A percentile compares a stretch with the other conserved stretches of the same genome.
Evolutionary conservation across 2,329 filamentous ascomycete species (phyloP).

Genomic region (Pseudophaeomoniella oleicola): DNA sequence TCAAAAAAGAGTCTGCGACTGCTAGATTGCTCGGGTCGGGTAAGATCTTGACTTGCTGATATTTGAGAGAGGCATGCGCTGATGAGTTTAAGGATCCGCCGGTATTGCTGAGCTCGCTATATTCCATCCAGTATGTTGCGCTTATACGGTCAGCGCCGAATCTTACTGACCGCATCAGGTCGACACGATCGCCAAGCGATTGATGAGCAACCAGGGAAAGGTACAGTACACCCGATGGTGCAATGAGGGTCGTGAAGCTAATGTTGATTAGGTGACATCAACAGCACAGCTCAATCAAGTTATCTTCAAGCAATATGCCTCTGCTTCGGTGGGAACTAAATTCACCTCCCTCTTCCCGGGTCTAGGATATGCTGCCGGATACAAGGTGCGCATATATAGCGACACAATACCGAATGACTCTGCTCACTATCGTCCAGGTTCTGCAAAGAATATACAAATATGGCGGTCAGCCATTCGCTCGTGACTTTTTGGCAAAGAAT

Average conservation of each 20-base stretch:
- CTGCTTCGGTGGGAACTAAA: slow-evolving; percentile 55
- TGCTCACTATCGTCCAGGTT: slow-evolving; percentile 33
- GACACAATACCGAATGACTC: neutral
- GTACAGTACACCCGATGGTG: slow-evolving; percentile 24
- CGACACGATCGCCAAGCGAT: slow-evolving; percentile 93
- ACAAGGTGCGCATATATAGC: slow-evolving; percentile 55
- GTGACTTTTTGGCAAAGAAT: slow-evolving; percentile 72
- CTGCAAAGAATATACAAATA: slow-evolving; percentile 98
- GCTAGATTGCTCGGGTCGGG: slow-evolving; percentile 86
- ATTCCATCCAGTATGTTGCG: slow-evolving; percentile 64
- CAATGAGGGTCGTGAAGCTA: slow-evolving; percentile 3
- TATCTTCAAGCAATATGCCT: slow-evolving; percentile 82
- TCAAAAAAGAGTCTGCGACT: slow-evolving; percentile 75
- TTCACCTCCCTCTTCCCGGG: slow-evolving; percentile 95
- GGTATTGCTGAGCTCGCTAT: slow-evolving; percentile 86
- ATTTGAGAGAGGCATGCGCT: no score
- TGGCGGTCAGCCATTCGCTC: slow-evolving; percentile 86
- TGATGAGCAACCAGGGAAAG: slow-evolving; percentile 94
- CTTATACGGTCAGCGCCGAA: slow-evolving; percentile 2
- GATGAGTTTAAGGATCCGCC: slow-evolving; percentile 52
- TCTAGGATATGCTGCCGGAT: slow-evolving; percentile 90
- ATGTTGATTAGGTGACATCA: slow-evolving; percentile 34
- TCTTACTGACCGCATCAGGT: slow-evolving; percentile 41
- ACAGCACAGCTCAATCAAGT: slow-evolving; percentile 64
- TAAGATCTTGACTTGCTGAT: slow-evolving; percentile 26